Percentiles rank a stretch among this genome's conserved stretches.
phyloP scores from a whole-genome alignment of 163 green algal genomes.

The Volvox carteri region DNA sequence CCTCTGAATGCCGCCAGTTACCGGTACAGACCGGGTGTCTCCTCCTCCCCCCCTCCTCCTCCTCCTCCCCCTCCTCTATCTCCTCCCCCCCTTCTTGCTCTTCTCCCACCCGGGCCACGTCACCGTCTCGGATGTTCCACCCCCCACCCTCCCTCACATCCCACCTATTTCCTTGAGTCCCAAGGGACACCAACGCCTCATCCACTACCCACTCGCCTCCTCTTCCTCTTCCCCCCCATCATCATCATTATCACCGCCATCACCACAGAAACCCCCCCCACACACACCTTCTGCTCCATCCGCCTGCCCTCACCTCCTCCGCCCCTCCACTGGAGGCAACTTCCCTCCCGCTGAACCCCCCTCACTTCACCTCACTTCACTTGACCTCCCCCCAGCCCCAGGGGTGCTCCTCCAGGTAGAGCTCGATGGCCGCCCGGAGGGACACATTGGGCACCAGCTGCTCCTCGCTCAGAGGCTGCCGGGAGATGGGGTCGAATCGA shows the following conservation, averaged over 20 bases:
- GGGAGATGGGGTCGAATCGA: slow-evolving; percentile 77
- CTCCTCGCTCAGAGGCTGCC: slow-evolving; percentile 51
- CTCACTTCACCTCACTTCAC: slow-evolving; percentile 18
- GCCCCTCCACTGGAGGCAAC: too few species aligned
- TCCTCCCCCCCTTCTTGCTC: background rate
- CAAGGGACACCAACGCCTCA: background rate
- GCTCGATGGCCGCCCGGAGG: slow-evolving; percentile 71
- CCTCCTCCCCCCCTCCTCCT: background rate
- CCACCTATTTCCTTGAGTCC: background rate
- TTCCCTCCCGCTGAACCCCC: too few species aligned
- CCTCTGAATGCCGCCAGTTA: too few species aligned
- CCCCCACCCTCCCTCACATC: background rate
- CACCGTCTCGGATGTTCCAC: background rate
- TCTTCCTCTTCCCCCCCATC: background rate
- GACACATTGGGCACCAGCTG: slow-evolving; percentile 74
- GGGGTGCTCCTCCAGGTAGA: slow-evolving; percentile 81
- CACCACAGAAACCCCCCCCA: background rate
- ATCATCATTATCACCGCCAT: background rate
- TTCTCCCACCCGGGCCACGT: background rate
- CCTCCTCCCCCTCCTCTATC: background rate
- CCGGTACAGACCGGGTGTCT: too few species aligned
- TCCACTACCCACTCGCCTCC: background rate
- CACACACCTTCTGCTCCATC: background rate
- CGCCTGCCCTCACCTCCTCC: background rate
- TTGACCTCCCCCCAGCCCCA: slow-evolving; percentile 80